These are phyloP conservation scores for Biscogniauxia mediterranea DNA, from an alignment of 2,329 filamentous ascomycete species.

Conservation along the genomic window DNA sequence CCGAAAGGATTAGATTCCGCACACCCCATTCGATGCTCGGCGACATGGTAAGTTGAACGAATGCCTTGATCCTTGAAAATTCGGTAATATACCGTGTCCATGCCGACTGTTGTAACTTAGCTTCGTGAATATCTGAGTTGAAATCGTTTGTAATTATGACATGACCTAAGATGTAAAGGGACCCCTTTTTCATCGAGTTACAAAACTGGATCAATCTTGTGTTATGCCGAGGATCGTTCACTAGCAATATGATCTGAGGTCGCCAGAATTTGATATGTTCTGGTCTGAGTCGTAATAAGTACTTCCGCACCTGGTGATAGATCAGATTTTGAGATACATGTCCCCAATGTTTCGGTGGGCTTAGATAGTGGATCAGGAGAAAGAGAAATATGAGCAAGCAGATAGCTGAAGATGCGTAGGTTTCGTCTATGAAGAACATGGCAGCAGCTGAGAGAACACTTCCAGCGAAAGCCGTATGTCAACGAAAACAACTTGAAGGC, in stretches of 20 bases:
- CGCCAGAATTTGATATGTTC: slow-evolving; percentile 95
- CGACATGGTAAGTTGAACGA: slow-evolving; percentile 82
- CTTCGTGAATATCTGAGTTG: slow-evolving; percentile 73
- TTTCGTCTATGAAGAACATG: slow-evolving; percentile 88
- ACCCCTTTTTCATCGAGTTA: slow-evolving; percentile 86
- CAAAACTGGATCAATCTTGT: slow-evolving; percentile 86
- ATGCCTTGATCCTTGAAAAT: slow-evolving; percentile 82
- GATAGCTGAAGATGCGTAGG: slow-evolving; percentile 75
- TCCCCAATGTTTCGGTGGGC: slow-evolving; percentile 84
- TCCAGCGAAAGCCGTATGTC: slow-evolving; percentile 75
- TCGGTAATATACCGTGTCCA: slow-evolving; percentile 85
- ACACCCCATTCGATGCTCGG: slow-evolving; percentile 82
- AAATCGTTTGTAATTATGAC: slow-evolving; percentile 87
- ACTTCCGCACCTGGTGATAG: slow-evolving; percentile 83
- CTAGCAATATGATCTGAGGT: slow-evolving; percentile 79
- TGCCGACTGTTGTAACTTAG: slow-evolving; percentile 73
- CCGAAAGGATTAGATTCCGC: slow-evolving; percentile 76
- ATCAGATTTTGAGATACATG: slow-evolving; percentile 88
- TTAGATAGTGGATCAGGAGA: slow-evolving; percentile 79
- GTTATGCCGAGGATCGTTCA: slow-evolving; percentile 79
- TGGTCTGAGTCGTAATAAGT: slow-evolving; percentile 75
- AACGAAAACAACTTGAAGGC: slow-evolving; percentile 88
- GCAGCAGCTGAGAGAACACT: slow-evolving; percentile 73
- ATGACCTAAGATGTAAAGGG: slow-evolving; percentile 80
- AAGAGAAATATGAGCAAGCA: slow-evolving; percentile 75